Evolutionary conservation across 805 yeast genomes (phyloP), one percentile per base, ranked within the genome.

Genomic region (Candida quercuum): DNA sequence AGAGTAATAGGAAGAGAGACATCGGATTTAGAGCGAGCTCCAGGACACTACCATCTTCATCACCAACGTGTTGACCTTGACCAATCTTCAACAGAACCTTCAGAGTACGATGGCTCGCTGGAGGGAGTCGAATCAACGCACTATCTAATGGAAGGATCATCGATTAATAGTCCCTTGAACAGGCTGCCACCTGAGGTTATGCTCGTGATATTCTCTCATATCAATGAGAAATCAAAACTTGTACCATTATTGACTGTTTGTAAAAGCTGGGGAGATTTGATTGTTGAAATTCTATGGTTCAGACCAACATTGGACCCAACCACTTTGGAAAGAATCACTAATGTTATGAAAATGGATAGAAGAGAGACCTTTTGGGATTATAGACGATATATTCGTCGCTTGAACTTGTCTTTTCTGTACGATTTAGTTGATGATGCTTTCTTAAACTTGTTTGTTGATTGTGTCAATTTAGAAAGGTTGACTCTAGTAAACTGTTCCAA

Each of bases 211-310:
- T 77, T 84, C 42, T 80, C 85, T 37, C 71, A 79, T 42, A 61
- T 83, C 36, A 76, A 71, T 33, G 70, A 81, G 29, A 76, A 72
- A 46, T 54, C 71, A 4, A 88, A 82, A 49, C 63, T 80, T 41
- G 77, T 76, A 20, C 67, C 76, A 12, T 60, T 82, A 17, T 63
- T 86, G 43, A 69, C 86, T 1, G 89, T 86, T 7, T 88, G 95
- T 60, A 78, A 76, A 49, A 73, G 78, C 43, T 88, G 95, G 83
- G 84, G 88, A 10, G 74, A 77, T 47, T 66, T 85, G 29, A 78
- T 85, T 12, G 78, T 87, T 10, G 95, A 86, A 51, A 69, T 81
- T 29, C 64, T 89, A 22, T 89, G 96, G 94, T 85, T 86, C 55
- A 74, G 98, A 41, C 96, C 97, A 3, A 75, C 74, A 30, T 69